A percentile compares a stretch with the other conserved stretches of the same genome.
These are phyloP conservation scores for Phaffia australis DNA, from an alignment of 768 basidiomycete species.

Conservation along the genomic window DNA sequence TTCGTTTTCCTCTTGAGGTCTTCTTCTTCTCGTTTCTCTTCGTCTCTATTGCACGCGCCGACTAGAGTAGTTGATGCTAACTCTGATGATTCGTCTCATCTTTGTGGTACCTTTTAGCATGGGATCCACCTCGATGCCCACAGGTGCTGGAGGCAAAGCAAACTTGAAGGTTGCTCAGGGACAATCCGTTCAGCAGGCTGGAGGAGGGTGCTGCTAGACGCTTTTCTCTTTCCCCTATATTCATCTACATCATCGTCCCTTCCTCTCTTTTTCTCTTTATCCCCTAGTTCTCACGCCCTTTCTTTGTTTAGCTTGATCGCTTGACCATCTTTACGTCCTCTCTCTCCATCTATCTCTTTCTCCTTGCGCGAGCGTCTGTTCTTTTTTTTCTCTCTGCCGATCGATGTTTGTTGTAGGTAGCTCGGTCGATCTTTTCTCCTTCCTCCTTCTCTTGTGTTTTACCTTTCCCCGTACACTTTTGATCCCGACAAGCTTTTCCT, in stretches of 20 bases:
- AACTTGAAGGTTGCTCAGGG: conserved; percentile 68
- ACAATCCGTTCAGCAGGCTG: conserved; percentile 67
- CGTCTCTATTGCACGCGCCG: background rate
- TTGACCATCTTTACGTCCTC: background rate
- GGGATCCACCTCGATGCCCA: conserved; percentile 67
- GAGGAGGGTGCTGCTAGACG: conserved; percentile 62
- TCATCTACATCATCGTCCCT: background rate
- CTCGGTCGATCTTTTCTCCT: background rate
- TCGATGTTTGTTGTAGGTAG: too few relatives aligned
- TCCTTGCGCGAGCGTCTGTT: too few relatives aligned
- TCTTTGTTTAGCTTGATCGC: background rate
- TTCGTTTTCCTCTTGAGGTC: conserved; percentile 35
- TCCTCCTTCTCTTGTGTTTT: background rate
- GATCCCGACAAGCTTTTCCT: background rate
- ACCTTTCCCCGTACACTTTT: background rate
- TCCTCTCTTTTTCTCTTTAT: background rate
- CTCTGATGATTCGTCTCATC: background rate
- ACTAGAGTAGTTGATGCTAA: background rate
- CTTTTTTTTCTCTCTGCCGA: too few relatives aligned
- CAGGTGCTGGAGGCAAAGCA: conserved; percentile 62
- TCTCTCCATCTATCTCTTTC: too few relatives aligned
- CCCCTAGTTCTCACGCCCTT: background rate
- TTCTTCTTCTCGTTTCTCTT: background rate
- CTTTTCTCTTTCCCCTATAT: background rate
- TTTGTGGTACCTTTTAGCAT: conserved; percentile 46